Conservation (phyloP, 2,329 filamentous ascomycete species). For the Colletotrichum tabaci region DNA sequence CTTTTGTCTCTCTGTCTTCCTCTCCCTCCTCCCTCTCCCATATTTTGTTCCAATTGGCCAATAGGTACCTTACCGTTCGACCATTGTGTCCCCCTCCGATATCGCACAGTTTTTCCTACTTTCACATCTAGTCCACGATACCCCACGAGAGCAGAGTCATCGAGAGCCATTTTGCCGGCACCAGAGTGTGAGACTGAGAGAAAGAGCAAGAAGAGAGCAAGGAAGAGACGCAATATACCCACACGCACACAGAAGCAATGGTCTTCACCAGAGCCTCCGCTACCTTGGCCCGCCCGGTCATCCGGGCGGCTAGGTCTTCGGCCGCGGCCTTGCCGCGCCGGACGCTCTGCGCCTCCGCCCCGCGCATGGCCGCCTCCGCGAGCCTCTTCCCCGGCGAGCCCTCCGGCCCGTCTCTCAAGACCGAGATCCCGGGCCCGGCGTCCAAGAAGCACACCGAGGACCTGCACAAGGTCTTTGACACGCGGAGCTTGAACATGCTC, state of each 20-base stretch:
- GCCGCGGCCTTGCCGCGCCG: constrained; percentile 22
- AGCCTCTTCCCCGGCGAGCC: constrained; percentile 66
- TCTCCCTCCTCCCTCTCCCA: not conserved
- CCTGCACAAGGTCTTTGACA: constrained; percentile 86
- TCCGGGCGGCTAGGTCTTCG: constrained; percentile 27
- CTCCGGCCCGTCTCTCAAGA: constrained; percentile 67
- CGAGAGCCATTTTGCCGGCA: not conserved
- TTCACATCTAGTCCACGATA: not conserved
- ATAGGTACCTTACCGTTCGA: constrained; percentile 2
- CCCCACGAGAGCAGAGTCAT: not conserved
- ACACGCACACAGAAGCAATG: constrained; percentile 32
- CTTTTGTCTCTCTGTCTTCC: not conserved
- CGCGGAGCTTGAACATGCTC: constrained; percentile 87
- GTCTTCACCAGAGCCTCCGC: constrained; percentile 36
- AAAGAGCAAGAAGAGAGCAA: not conserved
- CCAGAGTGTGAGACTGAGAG: not conserved
- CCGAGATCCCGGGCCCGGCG: constrained; percentile 81
- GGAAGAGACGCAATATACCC: not conserved
- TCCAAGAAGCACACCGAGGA: constrained; percentile 78
- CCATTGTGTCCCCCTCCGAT: constrained; percentile 24
- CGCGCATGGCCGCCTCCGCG: constrained; percentile 37
- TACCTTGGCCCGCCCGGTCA: constrained; percentile 36
- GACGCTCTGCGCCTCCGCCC: constrained; percentile 36
- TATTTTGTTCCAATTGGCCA: constrained; percentile 26
- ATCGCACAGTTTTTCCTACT: constrained; percentile 10